Evolutionary conservation across 2,329 filamentous ascomycete genomes (phyloP).

Genomic region (Aspergillus sp.): DNA sequence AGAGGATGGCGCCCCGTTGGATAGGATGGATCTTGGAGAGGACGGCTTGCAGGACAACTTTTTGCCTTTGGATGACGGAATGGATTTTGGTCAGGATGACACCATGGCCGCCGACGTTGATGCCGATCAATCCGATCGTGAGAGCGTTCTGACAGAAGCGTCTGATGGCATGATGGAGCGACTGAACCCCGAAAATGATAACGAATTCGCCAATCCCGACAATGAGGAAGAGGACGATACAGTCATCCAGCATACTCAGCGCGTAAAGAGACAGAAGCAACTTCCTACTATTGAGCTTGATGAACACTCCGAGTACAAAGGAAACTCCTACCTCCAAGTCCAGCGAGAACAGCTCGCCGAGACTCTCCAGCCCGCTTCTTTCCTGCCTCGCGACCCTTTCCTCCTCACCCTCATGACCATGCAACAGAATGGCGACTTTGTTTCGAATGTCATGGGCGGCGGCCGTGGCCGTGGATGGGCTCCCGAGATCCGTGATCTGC

Average conservation of each 20-base stretch:
- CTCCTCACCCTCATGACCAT: slow-evolving; percentile 87
- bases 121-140: slow-evolving; percentile 57
- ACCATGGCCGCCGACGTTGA: slow-evolving; percentile 58
- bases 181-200: slow-evolving; percentile 52
- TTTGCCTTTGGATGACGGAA: slow-evolving; percentile 60
- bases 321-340: slow-evolving; percentile 73
- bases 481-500: slow-evolving; percentile 86
- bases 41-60: slow-evolving; percentile 56
- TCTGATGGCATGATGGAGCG: slow-evolving; percentile 63
- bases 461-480: slow-evolving; percentile 81
- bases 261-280: slow-evolving; percentile 77
- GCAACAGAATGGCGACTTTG: slow-evolving; percentile 88
- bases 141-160: slow-evolving; percentile 72
- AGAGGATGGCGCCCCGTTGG: slow-evolving; percentile 51
- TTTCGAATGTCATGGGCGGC: slow-evolving; percentile 82
- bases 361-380: slow-evolving; percentile 80
- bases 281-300: slow-evolving; percentile 73
- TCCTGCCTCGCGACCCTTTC: slow-evolving; percentile 84
- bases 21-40: slow-evolving; percentile 40
- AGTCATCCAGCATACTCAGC: slow-evolving; percentile 68
- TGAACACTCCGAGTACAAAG: slow-evolving; percentile 75
- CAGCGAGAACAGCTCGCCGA: slow-evolving; percentile 84
- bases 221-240: slow-evolving; percentile 52
- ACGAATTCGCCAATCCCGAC: slow-evolving; percentile 51
- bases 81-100: slow-evolving; percentile 53